A percentile compares a stretch with the other conserved stretches of the same genome.
Evolutionary conservation across 2,329 filamentous ascomycete species (phyloP).

Genomic region (Alternaria burnsii): DNA sequence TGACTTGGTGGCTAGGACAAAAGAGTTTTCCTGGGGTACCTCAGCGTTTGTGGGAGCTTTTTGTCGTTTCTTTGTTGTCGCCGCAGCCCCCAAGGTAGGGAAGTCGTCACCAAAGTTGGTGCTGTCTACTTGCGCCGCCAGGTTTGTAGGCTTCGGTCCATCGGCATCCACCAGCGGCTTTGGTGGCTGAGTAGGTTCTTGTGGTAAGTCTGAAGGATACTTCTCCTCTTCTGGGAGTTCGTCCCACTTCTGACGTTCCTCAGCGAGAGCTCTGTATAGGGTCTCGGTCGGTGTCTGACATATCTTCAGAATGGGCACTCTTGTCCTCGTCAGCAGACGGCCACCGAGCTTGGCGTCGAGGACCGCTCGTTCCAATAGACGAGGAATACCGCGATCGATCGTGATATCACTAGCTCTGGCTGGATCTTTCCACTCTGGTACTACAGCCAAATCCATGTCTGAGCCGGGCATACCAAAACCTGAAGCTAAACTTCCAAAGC

Average conservation of each 20-base stretch:
- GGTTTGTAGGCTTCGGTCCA: conserved; percentile 17
- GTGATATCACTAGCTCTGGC: conserved; percentile 33
- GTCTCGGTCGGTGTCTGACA: conserved; percentile 73
- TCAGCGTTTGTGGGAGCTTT: conserved; percentile 10
- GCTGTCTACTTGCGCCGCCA: conserved; percentile 15
- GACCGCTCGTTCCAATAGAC: conserved; percentile 77
- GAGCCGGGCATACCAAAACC: conserved; percentile 89
- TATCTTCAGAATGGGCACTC: conserved; percentile 88
- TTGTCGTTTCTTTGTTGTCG: conserved; percentile 8
- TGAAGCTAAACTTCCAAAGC: conserved; percentile 83
- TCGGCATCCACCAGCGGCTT: conserved; percentile 21
- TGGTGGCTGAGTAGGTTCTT: conserved; percentile 19
- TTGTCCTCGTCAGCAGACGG: conserved; percentile 77
- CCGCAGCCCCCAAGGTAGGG: conserved; percentile 9
- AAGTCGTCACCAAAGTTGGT: conserved; percentile 10
- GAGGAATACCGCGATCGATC: conserved; percentile 70
- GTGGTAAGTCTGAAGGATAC: conserved; percentile 38
- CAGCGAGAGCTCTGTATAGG: conserved; percentile 67
- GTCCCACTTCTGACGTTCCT: conserved; percentile 78
- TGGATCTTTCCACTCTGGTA: conserved; percentile 63
- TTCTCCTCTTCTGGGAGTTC: conserved; percentile 58
- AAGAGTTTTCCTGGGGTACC: conserved; percentile 15
- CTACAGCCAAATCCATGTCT: conserved; percentile 86
- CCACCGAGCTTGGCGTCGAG: conserved; percentile 77
- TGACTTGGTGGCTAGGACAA: conserved; percentile 24